Percentiles rank a stretch among this genome's conserved stretches.
Conservation (phyloP, 2,329 filamentous ascomycete species). For the Venturia carpophila region DNA sequence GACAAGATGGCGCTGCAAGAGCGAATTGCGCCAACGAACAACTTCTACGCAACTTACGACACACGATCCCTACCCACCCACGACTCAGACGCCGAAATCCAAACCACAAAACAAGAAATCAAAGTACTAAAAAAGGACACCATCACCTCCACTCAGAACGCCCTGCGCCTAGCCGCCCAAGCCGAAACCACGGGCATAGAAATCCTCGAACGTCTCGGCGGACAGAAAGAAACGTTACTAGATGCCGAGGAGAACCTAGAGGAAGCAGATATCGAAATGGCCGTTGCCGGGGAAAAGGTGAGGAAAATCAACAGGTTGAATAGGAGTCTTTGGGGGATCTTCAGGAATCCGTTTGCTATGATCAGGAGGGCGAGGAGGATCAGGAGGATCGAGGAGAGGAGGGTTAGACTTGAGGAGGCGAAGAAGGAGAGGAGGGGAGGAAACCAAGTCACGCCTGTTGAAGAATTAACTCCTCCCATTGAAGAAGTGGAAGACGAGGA, state of each 20-base stretch:
- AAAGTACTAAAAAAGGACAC: background rate
- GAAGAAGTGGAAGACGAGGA: background rate
- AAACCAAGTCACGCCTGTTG: background rate
- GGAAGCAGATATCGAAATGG: constrained; percentile 7
- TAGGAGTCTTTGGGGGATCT: background rate
- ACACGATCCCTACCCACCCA: background rate
- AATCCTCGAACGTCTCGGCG: background rate
- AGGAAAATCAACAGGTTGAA: background rate
- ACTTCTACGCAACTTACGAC: background rate
- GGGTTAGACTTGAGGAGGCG: background rate
- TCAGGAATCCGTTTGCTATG: background rate
- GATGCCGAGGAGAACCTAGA: background rate
- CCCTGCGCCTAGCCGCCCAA: background rate
- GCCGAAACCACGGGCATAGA: background rate
- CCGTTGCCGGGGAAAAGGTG: background rate
- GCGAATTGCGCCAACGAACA: background rate
- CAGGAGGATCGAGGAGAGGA: background rate
- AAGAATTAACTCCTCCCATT: background rate
- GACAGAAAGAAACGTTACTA: background rate
- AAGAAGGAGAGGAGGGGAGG: background rate
- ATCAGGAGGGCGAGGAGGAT: background rate
- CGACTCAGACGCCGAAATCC: background rate
- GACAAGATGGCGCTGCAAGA: background rate
- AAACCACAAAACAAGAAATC: background rate
- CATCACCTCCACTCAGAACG: background rate